A percentile compares a stretch with the other conserved stretches of the same genome.
Conservation (phyloP, 495 filamentous ascomycete genomes). For the Penicillium cosmopolitanum region DNA sequence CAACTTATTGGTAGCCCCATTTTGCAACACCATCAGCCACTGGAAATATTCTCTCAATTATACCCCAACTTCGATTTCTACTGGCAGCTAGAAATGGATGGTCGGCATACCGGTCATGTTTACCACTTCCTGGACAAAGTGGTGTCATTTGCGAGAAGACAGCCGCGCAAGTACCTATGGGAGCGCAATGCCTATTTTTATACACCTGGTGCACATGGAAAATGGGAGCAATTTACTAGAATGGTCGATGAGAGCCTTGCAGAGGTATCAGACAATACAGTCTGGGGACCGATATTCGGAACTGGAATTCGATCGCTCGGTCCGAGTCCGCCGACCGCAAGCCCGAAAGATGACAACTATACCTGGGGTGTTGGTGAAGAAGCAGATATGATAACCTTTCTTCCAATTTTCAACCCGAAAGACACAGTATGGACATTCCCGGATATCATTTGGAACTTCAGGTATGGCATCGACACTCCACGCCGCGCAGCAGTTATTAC, state of each 20-base stretch:
- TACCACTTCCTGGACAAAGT: conserved; percentile 70
- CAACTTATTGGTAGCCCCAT: conserved; percentile 17
- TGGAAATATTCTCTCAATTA: conserved; percentile 61
- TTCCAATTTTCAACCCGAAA: conserved; percentile 70
- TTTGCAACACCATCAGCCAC: conserved; percentile 37
- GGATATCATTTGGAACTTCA: conserved; percentile 47
- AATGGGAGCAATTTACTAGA: conserved; percentile 57
- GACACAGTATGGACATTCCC: conserved; percentile 65
- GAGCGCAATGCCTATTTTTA: conserved; percentile 76
- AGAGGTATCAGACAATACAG: conserved; percentile 30
- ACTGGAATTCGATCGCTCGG: conserved; percentile 59
- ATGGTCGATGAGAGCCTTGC: conserved; percentile 51
- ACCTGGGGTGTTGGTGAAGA: conserved; percentile 76
- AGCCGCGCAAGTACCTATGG: conserved; percentile 72
- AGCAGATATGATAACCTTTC: conserved; percentile 72
- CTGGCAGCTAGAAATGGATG: conserved; percentile 80
- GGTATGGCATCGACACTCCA: conserved; percentile 49
- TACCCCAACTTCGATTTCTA: conserved; percentile 74
- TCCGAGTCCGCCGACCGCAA: conserved; percentile 56
- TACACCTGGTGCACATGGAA: conserved; percentile 65
- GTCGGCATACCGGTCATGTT: conserved; percentile 69
- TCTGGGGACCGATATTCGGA: conserved; percentile 61
- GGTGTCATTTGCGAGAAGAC: conserved; percentile 57
- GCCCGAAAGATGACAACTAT: conserved; percentile 63
- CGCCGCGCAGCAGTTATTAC: conserved; percentile 70